Evolutionary conservation across 192 early-diverging fungal genomes (phyloP).

Genomic region (Gamsiella multidivaricata): DNA sequence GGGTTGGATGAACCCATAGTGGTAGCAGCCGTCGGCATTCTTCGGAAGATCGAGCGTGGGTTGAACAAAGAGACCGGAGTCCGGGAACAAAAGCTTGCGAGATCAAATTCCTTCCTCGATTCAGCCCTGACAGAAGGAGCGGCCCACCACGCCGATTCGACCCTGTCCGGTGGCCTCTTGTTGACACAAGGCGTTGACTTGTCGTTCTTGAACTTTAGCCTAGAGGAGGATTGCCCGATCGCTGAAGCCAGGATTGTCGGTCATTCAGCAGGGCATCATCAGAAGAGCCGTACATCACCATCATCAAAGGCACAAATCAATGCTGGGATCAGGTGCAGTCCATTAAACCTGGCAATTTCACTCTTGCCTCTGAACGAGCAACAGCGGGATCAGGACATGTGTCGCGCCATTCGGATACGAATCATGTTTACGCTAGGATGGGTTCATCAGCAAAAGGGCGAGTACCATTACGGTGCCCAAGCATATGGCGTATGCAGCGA

Average conservation of each 20-base stretch:
- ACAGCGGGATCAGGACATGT: conserved; percentile 16
- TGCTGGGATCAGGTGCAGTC: not conserved
- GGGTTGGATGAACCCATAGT: conserved; percentile 42
- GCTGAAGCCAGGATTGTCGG: not conserved
- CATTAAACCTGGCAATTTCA: conserved; percentile 15
- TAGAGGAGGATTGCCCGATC: not conserved
- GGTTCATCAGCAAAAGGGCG: conserved; percentile 45
- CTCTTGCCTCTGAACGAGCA: conserved; percentile 7
- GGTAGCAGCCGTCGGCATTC: conserved; percentile 32
- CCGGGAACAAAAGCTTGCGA: not conserved
- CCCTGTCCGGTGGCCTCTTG: not conserved
- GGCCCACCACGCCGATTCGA: not conserved
- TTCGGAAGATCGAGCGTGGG: conserved; percentile 41
- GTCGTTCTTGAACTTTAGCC: conserved; percentile 31
- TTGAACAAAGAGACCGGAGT: conserved; percentile 22
- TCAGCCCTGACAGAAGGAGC: conserved; percentile 9
- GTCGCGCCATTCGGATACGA: conserved; percentile 44
- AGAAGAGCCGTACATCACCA: too few species aligned
- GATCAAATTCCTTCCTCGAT: conserved; percentile 19
- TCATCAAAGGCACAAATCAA: not conserved
- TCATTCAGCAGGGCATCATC: not conserved
- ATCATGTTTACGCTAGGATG: conserved; percentile 49
- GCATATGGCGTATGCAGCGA: conserved; percentile 51
- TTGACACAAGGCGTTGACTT: conserved; percentile 42
- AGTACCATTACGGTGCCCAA: conserved; percentile 42